These are phyloP conservation scores for Delphinella strobiligena DNA, from an alignment of 2,329 filamentous ascomycete genomes.

Conservation along the genomic window DNA sequence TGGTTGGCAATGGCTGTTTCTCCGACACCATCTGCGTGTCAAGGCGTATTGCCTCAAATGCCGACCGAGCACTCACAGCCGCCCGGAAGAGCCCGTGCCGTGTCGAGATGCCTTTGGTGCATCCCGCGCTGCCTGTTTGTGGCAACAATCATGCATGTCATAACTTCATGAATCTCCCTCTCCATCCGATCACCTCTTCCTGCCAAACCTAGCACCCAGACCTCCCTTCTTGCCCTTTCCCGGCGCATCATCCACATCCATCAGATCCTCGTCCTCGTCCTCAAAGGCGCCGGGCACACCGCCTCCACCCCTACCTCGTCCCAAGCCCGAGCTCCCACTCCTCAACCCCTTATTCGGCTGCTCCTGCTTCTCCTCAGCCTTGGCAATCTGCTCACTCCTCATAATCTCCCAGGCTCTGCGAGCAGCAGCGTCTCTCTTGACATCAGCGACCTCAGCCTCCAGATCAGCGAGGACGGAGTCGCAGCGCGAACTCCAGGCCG, in stretches of 20 bases:
- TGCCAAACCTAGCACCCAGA: neutral
- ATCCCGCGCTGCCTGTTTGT: too few relatives aligned
- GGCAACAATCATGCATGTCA: too few relatives aligned
- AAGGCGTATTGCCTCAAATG: too few relatives aligned
- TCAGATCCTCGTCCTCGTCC: slow-evolving; percentile 15
- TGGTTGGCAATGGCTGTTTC: too few relatives aligned
- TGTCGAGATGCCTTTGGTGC: too few relatives aligned
- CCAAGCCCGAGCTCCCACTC: neutral
- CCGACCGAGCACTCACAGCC: too few relatives aligned
- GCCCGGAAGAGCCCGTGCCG: too few relatives aligned
- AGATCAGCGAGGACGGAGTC: slow-evolving; percentile 59
- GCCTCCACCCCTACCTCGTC: neutral
- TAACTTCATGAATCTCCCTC: too few relatives aligned
- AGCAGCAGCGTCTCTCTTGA: slow-evolving; percentile 40
- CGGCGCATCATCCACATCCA: slow-evolving; percentile 20
- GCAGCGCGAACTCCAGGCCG: slow-evolving; percentile 70
- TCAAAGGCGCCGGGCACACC: slow-evolving; percentile 11
- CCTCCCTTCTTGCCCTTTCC: slow-evolving; percentile 11
- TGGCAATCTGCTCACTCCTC: slow-evolving; percentile 27
- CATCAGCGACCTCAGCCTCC: slow-evolving; percentile 58
- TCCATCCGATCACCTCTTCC: too few relatives aligned
- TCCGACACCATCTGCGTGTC: too few relatives aligned
- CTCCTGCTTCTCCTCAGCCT: slow-evolving; percentile 14
- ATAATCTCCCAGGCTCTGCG: slow-evolving; percentile 29
- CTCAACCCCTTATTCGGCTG: slow-evolving; percentile 14